These are phyloP conservation scores for Yamadazyma takamatsuzukensis DNA, from an alignment of 805 yeast species.

Conservation along the genomic window DNA sequence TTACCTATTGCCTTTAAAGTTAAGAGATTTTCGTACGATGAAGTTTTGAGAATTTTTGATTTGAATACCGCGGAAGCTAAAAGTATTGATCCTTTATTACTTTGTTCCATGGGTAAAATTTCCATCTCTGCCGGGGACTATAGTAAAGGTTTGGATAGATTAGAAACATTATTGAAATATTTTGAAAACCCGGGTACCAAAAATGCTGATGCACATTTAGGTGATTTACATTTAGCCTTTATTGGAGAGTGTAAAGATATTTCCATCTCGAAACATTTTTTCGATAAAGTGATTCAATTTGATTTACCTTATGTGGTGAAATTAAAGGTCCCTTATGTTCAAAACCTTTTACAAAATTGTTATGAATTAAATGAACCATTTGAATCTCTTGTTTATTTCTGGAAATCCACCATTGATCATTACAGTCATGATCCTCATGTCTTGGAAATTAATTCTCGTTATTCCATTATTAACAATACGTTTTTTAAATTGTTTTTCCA, in stretches of 20 bases:
- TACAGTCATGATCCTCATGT: slow-evolving; percentile 37
- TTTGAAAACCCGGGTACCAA: slow-evolving; percentile 27
- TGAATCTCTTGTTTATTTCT: slow-evolving; percentile 54
- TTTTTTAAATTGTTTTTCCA: slow-evolving; percentile 68
- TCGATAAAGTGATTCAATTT: slow-evolving; percentile 64
- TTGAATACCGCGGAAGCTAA: slow-evolving; percentile 30
- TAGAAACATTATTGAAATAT: slow-evolving; percentile 55
- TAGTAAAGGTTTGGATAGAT: slow-evolving; percentile 59
- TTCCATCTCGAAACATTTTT: slow-evolving; percentile 67
- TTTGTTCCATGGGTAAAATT: slow-evolving; percentile 71
- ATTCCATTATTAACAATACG: slow-evolving; percentile 66
- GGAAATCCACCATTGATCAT: slow-evolving; percentile 58
- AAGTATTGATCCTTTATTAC: slow-evolving; percentile 44
- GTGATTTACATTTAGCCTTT: slow-evolving; percentile 73
- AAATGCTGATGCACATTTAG: slow-evolving; percentile 25
- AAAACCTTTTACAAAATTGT: slow-evolving; percentile 58
- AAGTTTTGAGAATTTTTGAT: slow-evolving; percentile 55
- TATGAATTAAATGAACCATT: slow-evolving; percentile 55
- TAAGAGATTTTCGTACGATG: slow-evolving; percentile 58
- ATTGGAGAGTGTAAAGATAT: slow-evolving; percentile 76
- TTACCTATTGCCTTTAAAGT: slow-evolving; percentile 63
- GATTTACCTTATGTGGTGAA: slow-evolving; percentile 71
- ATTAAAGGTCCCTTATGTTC: slow-evolving; percentile 71
- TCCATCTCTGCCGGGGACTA: slow-evolving; percentile 63
- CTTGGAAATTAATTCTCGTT: slow-evolving; percentile 51